These are phyloP conservation scores for Coffea eugenioides DNA, from an alignment of 257 asterid genomes.

Conservation along the genomic window DNA sequence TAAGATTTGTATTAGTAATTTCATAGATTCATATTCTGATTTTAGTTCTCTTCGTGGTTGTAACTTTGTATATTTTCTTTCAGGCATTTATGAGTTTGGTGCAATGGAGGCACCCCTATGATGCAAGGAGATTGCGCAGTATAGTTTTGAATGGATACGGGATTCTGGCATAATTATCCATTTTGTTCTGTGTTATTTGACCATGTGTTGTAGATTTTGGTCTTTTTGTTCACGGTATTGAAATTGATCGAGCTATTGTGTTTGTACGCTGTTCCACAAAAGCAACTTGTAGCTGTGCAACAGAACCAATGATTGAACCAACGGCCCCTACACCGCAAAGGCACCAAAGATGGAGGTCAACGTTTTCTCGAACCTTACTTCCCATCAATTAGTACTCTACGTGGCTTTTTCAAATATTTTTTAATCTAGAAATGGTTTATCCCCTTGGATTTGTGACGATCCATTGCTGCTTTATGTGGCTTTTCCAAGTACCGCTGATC, in stretches of 20 bases:
- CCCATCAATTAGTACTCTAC: no score
- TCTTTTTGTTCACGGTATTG: background rate
- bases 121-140: background rate
- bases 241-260: background rate
- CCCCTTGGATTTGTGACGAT: no score
- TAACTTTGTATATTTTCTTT: slow-evolving; percentile 2
- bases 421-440: no score
- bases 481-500: no score
- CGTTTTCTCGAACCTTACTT: no score
- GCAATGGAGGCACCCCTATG: background rate
- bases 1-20: background rate
- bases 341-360: no score
- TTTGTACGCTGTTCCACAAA: background rate
- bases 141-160: background rate
- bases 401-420: no score
- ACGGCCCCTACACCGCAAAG: no score
- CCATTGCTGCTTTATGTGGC: no score
- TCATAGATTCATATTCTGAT: background rate
- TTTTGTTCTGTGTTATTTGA: background rate
- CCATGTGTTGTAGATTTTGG: background rate
- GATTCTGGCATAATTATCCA: background rate
- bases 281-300: background rate
- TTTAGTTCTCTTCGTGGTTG: background rate
- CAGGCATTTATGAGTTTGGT: slow-evolving; percentile 18
- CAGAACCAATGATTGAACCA: background rate